Evolutionary conservation across 495 filamentous ascomycete species (phyloP).

Genomic region (Penicillium pulvis): DNA sequence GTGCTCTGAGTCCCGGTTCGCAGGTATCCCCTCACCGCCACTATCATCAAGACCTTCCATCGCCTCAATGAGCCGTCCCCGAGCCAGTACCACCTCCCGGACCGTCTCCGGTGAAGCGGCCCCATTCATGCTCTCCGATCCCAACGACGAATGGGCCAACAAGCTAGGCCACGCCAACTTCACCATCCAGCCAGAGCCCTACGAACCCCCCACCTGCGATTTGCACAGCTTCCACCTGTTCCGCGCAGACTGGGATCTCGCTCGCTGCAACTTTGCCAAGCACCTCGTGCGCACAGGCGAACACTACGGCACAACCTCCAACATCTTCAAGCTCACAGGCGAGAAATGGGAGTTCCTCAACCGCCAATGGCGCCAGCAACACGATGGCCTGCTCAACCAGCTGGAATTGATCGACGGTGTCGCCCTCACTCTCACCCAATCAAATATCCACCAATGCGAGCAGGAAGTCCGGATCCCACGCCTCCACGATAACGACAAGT

Average conservation of each 20-base stretch:
- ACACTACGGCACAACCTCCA: constrained; percentile 82
- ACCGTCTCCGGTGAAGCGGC: constrained; percentile 58
- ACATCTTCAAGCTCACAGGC: constrained; percentile 77
- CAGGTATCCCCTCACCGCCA: constrained; percentile 67
- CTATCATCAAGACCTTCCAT: constrained; percentile 78
- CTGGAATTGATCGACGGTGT: constrained; percentile 37
- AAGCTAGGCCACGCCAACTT: constrained; percentile 91
- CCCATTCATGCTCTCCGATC: constrained; percentile 61
- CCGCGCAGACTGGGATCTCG: constrained; percentile 77
- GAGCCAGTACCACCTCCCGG: constrained; percentile 48
- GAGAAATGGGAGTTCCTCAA: constrained; percentile 84
- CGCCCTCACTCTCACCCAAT: constrained; percentile 44
- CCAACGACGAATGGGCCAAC: constrained; percentile 77
- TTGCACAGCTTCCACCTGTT: constrained; percentile 65
- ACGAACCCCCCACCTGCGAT: constrained; percentile 62
- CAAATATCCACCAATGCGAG: constrained; percentile 43
- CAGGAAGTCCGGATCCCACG: constrained; percentile 62
- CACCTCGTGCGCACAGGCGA: constrained; percentile 83
- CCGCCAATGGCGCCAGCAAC: constrained; percentile 63
- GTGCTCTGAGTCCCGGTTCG: constrained; percentile 48
- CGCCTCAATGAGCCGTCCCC: constrained; percentile 66
- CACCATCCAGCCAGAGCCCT: constrained; percentile 81
- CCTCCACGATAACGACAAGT: constrained; percentile 74
- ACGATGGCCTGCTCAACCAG: constrained; percentile 60
- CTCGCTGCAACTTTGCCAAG: constrained; percentile 77